These are phyloP conservation scores for Limonium bicolor DNA, from an alignment of 148 eudicot genomes.

Conservation along the genomic window DNA sequence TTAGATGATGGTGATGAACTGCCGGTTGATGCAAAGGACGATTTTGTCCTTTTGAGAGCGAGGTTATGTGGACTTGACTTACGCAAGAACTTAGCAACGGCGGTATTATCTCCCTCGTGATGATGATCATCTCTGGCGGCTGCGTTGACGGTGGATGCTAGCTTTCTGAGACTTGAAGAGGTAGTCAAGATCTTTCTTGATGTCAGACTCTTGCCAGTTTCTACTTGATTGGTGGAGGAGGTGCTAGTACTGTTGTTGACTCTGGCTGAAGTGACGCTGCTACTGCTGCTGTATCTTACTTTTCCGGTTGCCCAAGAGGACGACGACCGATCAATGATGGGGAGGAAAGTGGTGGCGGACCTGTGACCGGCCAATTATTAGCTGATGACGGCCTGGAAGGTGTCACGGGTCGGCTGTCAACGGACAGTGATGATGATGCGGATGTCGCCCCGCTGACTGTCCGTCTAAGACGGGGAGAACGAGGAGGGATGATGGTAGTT, in stretches of 20 bases:
- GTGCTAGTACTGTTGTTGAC: background rate
- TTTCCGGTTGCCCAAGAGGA: slow-evolving; percentile 13
- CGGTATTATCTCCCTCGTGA: no score
- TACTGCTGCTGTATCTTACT: no score
- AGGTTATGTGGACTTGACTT: slow-evolving; percentile 18
- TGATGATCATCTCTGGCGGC: background rate
- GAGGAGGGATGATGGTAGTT: no score
- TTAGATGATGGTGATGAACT: slow-evolving; percentile 65
- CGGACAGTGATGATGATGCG: slow-evolving; percentile 12
- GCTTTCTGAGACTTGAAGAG: background rate
- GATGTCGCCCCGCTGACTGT: slow-evolving; percentile 5
- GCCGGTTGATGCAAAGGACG: slow-evolving; percentile 10
- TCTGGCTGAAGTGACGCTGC: no score
- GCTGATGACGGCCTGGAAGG: slow-evolving; percentile 9
- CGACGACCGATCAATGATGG: slow-evolving; percentile 15
- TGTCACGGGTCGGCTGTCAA: background rate
- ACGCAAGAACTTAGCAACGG: slow-evolving; percentile 10
- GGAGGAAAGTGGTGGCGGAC: slow-evolving; percentile 20
- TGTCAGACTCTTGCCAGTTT: background rate
- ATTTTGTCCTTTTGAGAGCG: slow-evolving; percentile 5
- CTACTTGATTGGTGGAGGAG: background rate
- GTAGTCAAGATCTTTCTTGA: background rate
- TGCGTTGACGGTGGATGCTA: background rate
- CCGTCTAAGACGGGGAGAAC: slow-evolving; percentile 19
- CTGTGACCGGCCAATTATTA: slow-evolving; percentile 5